These are phyloP conservation scores for Melampsora larici-populina DNA, from an alignment of 1,284 basidiomycete genomes.

Conservation along the genomic window DNA sequence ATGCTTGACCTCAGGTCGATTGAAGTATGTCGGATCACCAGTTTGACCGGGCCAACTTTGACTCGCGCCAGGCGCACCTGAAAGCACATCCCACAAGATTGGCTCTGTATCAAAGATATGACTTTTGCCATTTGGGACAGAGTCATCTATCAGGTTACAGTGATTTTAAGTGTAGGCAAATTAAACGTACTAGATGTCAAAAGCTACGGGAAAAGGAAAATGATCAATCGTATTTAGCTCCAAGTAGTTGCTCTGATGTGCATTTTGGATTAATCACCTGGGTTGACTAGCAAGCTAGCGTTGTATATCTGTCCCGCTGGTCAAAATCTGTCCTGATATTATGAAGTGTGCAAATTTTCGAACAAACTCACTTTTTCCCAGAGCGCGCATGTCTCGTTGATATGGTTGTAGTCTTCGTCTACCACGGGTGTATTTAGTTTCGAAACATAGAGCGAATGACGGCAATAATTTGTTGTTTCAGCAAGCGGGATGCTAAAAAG, in stretches of 20 bases:
- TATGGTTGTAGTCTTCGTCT: background rate
- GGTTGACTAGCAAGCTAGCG: conserved; percentile 18
- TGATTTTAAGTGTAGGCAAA: background rate
- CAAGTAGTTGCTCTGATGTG: background rate
- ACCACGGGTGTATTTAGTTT: background rate
- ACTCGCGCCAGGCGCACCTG: background rate
- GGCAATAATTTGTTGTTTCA: too few species aligned
- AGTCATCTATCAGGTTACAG: conserved; percentile 68
- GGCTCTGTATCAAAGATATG: conserved; percentile 55
- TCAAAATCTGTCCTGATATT: background rate
- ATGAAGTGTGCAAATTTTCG: background rate
- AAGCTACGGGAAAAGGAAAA: background rate
- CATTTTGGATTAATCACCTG: conserved; percentile 4
- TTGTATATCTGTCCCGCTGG: conserved; percentile 4
- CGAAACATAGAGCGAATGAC: too few species aligned
- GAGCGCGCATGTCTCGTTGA: conserved; percentile 24
- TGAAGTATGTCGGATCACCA: conserved; percentile 11
- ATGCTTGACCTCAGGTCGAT: conserved; percentile 25
- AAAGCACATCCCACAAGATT: conserved; percentile 68
- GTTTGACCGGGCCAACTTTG: background rate
- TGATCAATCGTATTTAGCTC: too few species aligned
- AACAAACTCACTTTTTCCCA: background rate
- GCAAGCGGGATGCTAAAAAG: background rate
- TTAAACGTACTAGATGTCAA: background rate
- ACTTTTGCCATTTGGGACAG: conserved; percentile 64